Conservation (phyloP, 2,329 filamentous ascomycete species). For the Curvularia eragrostidis region DNA sequence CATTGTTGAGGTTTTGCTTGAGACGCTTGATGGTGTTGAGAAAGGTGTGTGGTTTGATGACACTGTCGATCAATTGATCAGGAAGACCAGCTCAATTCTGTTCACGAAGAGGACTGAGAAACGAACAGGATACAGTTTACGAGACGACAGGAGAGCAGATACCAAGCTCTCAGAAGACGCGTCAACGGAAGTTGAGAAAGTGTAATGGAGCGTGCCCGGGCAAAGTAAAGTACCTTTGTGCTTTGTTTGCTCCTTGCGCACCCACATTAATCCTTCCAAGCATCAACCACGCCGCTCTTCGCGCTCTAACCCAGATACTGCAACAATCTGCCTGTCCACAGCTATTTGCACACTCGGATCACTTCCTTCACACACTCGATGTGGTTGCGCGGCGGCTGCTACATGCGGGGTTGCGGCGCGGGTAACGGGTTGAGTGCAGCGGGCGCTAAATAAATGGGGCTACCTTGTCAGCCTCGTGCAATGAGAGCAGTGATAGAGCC, state of each 20-base stretch:
- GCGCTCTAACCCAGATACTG: slow-evolving; percentile 7
- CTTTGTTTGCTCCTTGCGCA: neutral
- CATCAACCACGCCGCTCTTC: slow-evolving; percentile 1
- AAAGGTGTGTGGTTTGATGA: neutral
- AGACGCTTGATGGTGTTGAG: neutral
- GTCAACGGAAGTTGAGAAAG: neutral
- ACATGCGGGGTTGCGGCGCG: slow-evolving; percentile 20
- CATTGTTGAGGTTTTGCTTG: slow-evolving; percentile 13
- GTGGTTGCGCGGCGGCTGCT: slow-evolving; percentile 7
- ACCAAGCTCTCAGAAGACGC: neutral
- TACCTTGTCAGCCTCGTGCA: slow-evolving; percentile 8
- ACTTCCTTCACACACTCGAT: neutral
- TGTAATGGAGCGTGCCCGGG: neutral
- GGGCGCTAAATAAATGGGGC: slow-evolving; percentile 6
- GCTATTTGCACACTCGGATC: slow-evolving; percentile 13
- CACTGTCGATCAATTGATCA: slow-evolving; percentile 1
- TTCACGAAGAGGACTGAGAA: neutral
- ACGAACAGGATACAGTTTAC: neutral
- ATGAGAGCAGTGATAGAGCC: slow-evolving; percentile 7
- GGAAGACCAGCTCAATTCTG: neutral
- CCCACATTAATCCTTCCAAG: neutral
- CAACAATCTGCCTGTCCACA: neutral
- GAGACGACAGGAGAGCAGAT: neutral
- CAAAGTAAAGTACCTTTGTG: slow-evolving; percentile 1
- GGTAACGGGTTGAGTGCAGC: slow-evolving; percentile 17